Evolutionary conservation across 495 filamentous ascomycete genomes (phyloP).

Genomic region (Tuber umbilicatum): DNA sequence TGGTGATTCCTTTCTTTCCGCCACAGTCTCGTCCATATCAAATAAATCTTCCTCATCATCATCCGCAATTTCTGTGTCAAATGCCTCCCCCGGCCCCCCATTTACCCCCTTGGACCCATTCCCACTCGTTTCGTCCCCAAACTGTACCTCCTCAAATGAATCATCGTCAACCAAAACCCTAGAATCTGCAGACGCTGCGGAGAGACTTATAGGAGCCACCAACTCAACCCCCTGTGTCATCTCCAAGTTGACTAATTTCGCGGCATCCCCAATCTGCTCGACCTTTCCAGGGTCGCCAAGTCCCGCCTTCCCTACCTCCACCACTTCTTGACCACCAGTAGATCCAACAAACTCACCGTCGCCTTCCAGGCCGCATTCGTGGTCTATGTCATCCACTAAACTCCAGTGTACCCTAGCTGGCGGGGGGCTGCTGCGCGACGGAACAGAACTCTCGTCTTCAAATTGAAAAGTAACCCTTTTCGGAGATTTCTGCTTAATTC

Average conservation of each 20-base stretch:
- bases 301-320: slow-evolving; percentile 16
- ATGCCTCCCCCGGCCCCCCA: neutral
- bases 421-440: slow-evolving; percentile 40
- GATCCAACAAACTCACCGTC: slow-evolving; percentile 25
- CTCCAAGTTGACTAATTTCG: neutral
- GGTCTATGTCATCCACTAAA: slow-evolving; percentile 16
- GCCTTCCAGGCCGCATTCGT: slow-evolving; percentile 16
- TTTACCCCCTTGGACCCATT: neutral
- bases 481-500: slow-evolving; percentile 39
- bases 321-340: slow-evolving; percentile 20
- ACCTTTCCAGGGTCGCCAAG: slow-evolving; percentile 20
- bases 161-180: neutral
- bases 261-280: slow-evolving; percentile 29
- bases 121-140: neutral
- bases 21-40: slow-evolving; percentile 40
- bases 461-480: slow-evolving; percentile 42
- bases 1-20: slow-evolving; percentile 28
- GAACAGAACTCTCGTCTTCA: slow-evolving; percentile 40
- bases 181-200: neutral
- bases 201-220: slow-evolving; percentile 13
- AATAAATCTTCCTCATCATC: slow-evolving; percentile 40
- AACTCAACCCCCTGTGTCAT: slow-evolving; percentile 18
- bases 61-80: slow-evolving; percentile 8
- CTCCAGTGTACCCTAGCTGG: slow-evolving; percentile 34
- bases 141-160: neutral